Conservation (phyloP, 345 rosid species). For the Salix koriyanagi region DNA sequence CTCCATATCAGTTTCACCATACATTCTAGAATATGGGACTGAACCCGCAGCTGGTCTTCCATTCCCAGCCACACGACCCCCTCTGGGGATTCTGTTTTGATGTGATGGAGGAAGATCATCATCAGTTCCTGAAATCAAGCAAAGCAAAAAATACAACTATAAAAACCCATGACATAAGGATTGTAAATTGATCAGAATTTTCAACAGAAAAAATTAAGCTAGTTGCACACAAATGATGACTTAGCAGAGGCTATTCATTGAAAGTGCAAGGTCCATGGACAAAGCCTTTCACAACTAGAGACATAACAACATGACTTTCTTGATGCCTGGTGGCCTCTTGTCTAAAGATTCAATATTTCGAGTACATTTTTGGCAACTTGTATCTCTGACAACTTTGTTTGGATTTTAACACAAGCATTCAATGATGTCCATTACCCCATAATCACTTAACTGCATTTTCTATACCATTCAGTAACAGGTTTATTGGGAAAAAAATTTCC, state of each 20-base stretch:
- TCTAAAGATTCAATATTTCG: not conserved
- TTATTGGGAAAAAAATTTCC: not conserved
- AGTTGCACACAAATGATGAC: not conserved
- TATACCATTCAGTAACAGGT: not conserved
- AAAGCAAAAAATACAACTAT: not conserved
- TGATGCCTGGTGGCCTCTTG: not conserved
- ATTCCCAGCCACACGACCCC: slow-evolving; percentile 56
- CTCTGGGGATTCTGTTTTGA: slow-evolving; percentile 57
- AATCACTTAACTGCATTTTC: not conserved
- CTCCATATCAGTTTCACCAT: slow-evolving; percentile 80
- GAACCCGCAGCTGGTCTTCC: slow-evolving; percentile 54
- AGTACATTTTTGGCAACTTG: not conserved
- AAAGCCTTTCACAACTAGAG: not conserved
- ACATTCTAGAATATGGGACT: slow-evolving; percentile 61
- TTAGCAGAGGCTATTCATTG: not conserved
- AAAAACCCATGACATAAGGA: not conserved
- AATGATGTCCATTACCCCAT: not conserved
- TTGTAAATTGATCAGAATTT: not conserved
- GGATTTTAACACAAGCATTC: not conserved
- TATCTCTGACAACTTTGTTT: not conserved
- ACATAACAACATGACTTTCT: not conserved
- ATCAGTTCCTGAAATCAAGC: slow-evolving; percentile 63
- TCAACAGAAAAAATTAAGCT: not conserved
- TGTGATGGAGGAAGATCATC: slow-evolving; percentile 81
- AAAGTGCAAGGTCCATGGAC: not conserved